Evolutionary conservation across 768 basidiomycete genomes (phyloP).

Genomic region (Mycena floridula): DNA sequence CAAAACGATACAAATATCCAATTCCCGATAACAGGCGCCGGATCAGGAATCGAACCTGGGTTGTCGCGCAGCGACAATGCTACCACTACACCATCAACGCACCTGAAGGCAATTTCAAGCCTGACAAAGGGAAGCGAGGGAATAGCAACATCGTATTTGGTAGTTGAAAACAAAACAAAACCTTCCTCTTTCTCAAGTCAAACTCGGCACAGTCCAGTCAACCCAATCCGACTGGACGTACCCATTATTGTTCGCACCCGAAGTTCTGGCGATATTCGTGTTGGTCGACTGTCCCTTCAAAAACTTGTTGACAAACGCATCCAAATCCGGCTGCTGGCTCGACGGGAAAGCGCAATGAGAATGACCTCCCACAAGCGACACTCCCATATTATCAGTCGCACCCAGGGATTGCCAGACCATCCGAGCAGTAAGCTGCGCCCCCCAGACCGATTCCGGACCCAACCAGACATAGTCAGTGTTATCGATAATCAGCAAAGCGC

Average conservation of each 20-base stretch:
- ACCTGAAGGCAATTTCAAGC: too few relatives aligned
- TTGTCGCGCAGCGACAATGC: too few relatives aligned
- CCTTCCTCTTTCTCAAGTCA: too few relatives aligned
- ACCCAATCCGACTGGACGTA: neutral
- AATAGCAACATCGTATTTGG: too few relatives aligned
- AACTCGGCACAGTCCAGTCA: neutral
- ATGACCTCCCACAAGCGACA: slow-evolving; percentile 49
- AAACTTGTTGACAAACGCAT: slow-evolving; percentile 53
- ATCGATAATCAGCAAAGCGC: slow-evolving; percentile 45
- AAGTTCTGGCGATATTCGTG: slow-evolving; percentile 19
- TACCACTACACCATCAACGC: too few relatives aligned
- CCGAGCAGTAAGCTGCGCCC: slow-evolving; percentile 44
- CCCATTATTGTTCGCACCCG: neutral
- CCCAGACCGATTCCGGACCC: slow-evolving; percentile 42
- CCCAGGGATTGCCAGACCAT: slow-evolving; percentile 47
- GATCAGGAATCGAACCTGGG: too few relatives aligned
- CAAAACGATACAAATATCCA: too few relatives aligned
- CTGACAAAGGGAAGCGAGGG: too few relatives aligned
- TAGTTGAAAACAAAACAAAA: too few relatives aligned
- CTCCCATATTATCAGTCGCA: slow-evolving; percentile 39
- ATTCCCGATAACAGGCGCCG: too few relatives aligned
- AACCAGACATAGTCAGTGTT: slow-evolving; percentile 54
- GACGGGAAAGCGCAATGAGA: slow-evolving; percentile 51
- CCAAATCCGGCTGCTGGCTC: slow-evolving; percentile 34
- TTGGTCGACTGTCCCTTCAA: slow-evolving; percentile 40